These are phyloP conservation scores for Haplosporangium sp. DNA, from an alignment of 371 early-diverging fungal species.

Conservation along the genomic window DNA sequence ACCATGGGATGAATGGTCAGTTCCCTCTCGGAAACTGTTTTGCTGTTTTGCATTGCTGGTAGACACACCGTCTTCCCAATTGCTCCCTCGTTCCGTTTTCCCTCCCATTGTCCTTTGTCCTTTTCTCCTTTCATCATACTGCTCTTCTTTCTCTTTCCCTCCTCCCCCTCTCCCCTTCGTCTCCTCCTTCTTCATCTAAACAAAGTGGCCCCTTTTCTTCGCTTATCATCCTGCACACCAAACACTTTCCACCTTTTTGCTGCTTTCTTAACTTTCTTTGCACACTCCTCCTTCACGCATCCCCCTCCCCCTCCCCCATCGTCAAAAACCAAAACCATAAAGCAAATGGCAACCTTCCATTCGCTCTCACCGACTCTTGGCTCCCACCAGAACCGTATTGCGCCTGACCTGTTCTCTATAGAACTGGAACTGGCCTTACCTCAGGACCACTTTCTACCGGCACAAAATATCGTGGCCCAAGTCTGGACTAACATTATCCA, in stretches of 20 bases:
- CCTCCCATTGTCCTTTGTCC: neutral
- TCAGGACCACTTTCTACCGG: constrained; percentile 45
- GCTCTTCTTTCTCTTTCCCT: neutral
- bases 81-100: neutral
- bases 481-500: constrained; percentile 54
- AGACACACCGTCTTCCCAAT: constrained; percentile 3
- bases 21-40: no score
- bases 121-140: neutral
- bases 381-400: constrained; percentile 28
- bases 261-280: no score
- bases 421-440: constrained; percentile 35
- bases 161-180: no score
- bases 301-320: neutral
- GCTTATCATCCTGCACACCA: no score
- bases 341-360: constrained; percentile 43
- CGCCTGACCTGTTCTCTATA: constrained; percentile 36
- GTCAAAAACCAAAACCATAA: neutral
- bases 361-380: constrained; percentile 41
- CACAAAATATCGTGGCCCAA: constrained; percentile 38
- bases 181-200: neutral
- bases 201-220: no score
- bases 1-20: no score
- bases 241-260: no score
- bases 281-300: no score
- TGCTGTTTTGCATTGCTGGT: neutral